Evolutionary conservation across 106 monocot species (phyloP).

Genomic region (Iris macrosiphon): DNA sequence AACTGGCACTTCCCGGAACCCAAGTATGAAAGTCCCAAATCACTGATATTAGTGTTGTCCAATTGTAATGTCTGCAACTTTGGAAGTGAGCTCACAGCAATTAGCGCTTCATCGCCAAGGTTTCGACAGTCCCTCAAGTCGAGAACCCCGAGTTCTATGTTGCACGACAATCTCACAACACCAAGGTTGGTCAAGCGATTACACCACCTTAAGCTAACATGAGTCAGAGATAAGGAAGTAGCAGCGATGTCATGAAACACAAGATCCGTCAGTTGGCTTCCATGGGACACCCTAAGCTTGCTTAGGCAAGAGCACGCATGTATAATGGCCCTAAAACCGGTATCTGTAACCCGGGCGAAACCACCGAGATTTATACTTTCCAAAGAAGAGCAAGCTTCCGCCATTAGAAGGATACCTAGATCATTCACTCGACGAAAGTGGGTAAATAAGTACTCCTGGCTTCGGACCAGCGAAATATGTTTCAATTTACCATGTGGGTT

Average conservation of each 20-base stretch:
- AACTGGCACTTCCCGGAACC: constrained; percentile 45
- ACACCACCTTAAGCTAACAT: constrained; percentile 86
- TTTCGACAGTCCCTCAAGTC: constrained; percentile 82
- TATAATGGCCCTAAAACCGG: constrained; percentile 80
- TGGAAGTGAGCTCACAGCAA: constrained; percentile 39
- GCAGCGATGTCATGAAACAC: constrained; percentile 94
- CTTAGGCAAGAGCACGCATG: constrained; percentile 67
- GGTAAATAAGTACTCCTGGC: constrained; percentile 74
- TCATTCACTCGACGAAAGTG: constrained; percentile 85
- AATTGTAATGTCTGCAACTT: constrained; percentile 62
- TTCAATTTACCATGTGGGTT: constrained; percentile 68
- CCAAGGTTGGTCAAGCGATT: constrained; percentile 70
- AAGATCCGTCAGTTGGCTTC: constrained; percentile 89
- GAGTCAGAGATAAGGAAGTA: constrained; percentile 78
- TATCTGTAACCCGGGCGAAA: constrained; percentile 89
- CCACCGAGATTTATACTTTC: constrained; percentile 88
- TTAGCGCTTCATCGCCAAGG: constrained; percentile 60
- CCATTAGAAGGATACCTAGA: constrained; percentile 76
- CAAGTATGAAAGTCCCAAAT: constrained; percentile 63
- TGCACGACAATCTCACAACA: constrained; percentile 48
- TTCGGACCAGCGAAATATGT: constrained; percentile 81
- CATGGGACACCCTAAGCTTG: constrained; percentile 69
- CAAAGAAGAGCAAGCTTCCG: constrained; percentile 58
- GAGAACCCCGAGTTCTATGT: constrained; percentile 53
- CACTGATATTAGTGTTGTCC: constrained; percentile 65